Evolutionary conservation across 805 yeast genomes (phyloP).

Genomic region (Kurtzmaniella cleridarum): DNA sequence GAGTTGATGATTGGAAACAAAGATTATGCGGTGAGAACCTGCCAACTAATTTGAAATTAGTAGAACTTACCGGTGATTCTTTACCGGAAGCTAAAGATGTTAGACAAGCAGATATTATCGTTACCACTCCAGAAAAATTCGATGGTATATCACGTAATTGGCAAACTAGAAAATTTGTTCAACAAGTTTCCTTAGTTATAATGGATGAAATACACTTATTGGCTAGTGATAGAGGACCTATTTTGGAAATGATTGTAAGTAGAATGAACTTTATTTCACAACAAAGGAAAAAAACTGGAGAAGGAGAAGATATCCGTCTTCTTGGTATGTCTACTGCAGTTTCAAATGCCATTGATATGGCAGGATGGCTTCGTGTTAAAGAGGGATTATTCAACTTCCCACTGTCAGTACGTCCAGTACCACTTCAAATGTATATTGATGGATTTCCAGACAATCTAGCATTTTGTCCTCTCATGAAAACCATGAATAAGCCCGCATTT

Average conservation of each 20-base stretch:
- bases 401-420: conserved; percentile 78
- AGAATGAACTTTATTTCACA: conserved; percentile 71
- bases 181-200: conserved; percentile 65
- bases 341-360: conserved; percentile 81
- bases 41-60: conserved; percentile 45
- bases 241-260: conserved; percentile 84
- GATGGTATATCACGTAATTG: conserved; percentile 86
- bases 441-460: conserved; percentile 81
- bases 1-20: conserved; percentile 75
- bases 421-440: conserved; percentile 80
- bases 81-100: conserved; percentile 66
- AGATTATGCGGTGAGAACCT: conserved; percentile 38
- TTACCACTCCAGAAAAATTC: conserved; percentile 83
- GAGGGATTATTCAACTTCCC: conserved; percentile 78
- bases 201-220: conserved; percentile 84
- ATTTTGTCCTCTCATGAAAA: conserved; percentile 80
- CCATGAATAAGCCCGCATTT: conserved; percentile 85
- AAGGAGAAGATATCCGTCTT: conserved; percentile 38
- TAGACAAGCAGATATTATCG: conserved; percentile 64
- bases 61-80: conserved; percentile 81
- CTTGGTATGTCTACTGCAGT: conserved; percentile 84
- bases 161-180: conserved; percentile 75
- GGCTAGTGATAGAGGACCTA: conserved; percentile 84
- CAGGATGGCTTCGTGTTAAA: conserved; percentile 73
- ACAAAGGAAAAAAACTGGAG: conserved; percentile 46